A percentile compares a stretch with the other conserved stretches of the same genome.
Evolutionary conservation across 2,329 filamentous ascomycete species (phyloP).

Genomic region (Fonsecaea pugnacius): DNA sequence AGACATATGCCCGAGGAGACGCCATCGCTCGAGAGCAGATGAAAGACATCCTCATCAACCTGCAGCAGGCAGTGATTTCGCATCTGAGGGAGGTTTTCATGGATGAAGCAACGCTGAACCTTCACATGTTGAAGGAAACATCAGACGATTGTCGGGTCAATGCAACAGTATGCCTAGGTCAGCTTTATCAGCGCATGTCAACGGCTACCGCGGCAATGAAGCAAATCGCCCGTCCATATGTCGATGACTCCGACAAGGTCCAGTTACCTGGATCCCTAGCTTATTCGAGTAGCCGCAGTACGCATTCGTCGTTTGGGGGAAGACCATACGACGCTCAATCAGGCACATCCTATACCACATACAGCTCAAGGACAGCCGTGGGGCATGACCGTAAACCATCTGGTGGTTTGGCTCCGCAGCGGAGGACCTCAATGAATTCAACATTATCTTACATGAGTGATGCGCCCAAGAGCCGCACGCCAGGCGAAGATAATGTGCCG

Average conservation of each 20-base stretch:
- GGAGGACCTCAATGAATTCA: slow-evolving; percentile 34
- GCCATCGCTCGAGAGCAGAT: slow-evolving; percentile 44
- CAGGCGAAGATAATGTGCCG: slow-evolving; percentile 27
- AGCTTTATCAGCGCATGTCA: slow-evolving; percentile 43
- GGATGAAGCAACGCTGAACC: slow-evolving; percentile 41
- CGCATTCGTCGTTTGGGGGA: slow-evolving; percentile 28
- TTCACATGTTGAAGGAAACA: slow-evolving; percentile 40
- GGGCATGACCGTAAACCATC: slow-evolving; percentile 23
- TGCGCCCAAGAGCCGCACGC: slow-evolving; percentile 15
- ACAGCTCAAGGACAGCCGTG: slow-evolving; percentile 27
- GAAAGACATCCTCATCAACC: slow-evolving; percentile 45
- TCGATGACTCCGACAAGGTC: slow-evolving; percentile 19
- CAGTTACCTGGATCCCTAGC: slow-evolving; percentile 18
- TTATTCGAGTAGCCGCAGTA: slow-evolving; percentile 32
- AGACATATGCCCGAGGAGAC: slow-evolving; percentile 44
- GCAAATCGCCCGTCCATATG: slow-evolving; percentile 25
- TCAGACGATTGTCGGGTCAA: slow-evolving; percentile 44
- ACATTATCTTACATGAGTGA: slow-evolving; percentile 28
- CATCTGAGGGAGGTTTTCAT: slow-evolving; percentile 42
- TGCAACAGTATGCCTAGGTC: slow-evolving; percentile 42
- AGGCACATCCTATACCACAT: slow-evolving; percentile 26
- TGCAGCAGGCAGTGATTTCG: slow-evolving; percentile 44
- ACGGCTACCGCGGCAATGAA: slow-evolving; percentile 32
- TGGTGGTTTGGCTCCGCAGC: slow-evolving; percentile 20
- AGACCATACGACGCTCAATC: slow-evolving; percentile 25